Evolutionary conservation across 139 green algal species (phyloP), one percentile per base, ranked within the genome.

Genomic region (Mesostigma viride): DNA sequence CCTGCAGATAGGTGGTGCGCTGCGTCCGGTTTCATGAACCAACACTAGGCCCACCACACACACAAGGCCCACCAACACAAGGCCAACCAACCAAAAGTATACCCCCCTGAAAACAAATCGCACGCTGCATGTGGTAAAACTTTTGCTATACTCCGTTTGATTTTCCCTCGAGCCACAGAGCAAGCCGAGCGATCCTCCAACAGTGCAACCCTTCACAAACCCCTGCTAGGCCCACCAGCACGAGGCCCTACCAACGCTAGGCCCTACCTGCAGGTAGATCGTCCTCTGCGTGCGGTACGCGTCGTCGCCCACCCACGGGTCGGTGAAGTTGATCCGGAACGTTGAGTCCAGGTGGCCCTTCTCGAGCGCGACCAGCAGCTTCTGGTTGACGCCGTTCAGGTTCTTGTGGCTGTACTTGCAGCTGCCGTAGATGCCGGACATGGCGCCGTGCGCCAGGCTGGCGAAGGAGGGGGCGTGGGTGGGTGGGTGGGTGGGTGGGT

Each of bases 241-340:
- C n/a, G n/a, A n/a, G n/a, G n/a, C n/a, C n/a, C n/a, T n/a, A n/a
- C n/a, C n/a, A n/a, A n/a, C n/a, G n/a, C n/a, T n/a, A n/a, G n/a
- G 22, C 22, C 22, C 20, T 26, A 80, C 72, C 73, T 85, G 81
- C 3, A 84, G 48, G 34, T 58, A 78, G 64, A 95, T 83, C 44
- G 86, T 91, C 48, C 91, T 81, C 11, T 77, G 87, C 22, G 91
- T 97, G 63, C 87, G 85, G 72, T 94, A 75, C 5, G 81, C 65
- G 76, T 97, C 91, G 5, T 87, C 85, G 8, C 78, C 51, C 3
- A 97, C 71, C 91, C 91, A 97, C 0, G 91, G 91, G 73, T 97
- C 91, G 1, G 79, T 88, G 82, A 95, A 88, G 63, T 87, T 79
- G 5, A 97, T 34, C n/a, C 82, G 74, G 73, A 96, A 96, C 5